phyloP scores from a whole-genome alignment of 176 grass and related monocot genomes.

The Eragrostis curvula region DNA sequence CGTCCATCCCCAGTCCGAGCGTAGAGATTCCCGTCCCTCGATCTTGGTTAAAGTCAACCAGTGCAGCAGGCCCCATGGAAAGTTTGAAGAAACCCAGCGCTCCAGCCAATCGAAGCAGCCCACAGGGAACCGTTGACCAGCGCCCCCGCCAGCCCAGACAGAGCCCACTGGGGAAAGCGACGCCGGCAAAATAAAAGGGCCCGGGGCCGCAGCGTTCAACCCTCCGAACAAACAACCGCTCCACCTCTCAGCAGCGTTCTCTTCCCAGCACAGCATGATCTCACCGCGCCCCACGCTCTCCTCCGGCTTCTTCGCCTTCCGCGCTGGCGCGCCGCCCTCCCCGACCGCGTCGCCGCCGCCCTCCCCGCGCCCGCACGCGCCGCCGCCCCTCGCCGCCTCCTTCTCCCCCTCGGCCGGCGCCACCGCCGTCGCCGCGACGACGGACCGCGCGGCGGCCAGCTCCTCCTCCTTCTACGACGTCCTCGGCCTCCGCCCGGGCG shows the following conservation, averaged over 20 bases:
- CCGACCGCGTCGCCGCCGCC: conserved; percentile 22
- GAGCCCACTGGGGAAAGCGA: not conserved
- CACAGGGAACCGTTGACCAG: not conserved
- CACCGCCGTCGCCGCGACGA: not conserved
- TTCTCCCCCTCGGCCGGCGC: conserved; percentile 21
- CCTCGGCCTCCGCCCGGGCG: conserved; percentile 54
- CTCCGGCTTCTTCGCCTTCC: conserved; percentile 48
- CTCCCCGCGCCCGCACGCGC: conserved; percentile 25
- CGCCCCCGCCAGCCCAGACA: too few relatives aligned
- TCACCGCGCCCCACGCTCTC: conserved; percentile 51
- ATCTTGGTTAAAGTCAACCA: not conserved
- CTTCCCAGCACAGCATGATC: conserved; percentile 6
- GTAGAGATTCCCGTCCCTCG: not conserved
- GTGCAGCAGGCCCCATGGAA: not conserved
- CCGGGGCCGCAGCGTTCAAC: not conserved
- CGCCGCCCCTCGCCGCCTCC: conserved; percentile 35
- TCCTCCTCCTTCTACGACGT: conserved; percentile 64
- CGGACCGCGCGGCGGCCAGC: not conserved
- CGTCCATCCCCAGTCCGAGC: not conserved
- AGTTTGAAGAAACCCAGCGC: not conserved
- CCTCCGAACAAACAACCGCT: too few relatives aligned
- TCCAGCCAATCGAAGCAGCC: not conserved
- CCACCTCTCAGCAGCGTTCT: not conserved
- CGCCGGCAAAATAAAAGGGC: not conserved
- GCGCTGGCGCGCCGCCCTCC: not conserved